phyloP scores from a whole-genome alignment of 1,284 basidiomycete genomes.

The Hemileia vastatrix region DNA sequence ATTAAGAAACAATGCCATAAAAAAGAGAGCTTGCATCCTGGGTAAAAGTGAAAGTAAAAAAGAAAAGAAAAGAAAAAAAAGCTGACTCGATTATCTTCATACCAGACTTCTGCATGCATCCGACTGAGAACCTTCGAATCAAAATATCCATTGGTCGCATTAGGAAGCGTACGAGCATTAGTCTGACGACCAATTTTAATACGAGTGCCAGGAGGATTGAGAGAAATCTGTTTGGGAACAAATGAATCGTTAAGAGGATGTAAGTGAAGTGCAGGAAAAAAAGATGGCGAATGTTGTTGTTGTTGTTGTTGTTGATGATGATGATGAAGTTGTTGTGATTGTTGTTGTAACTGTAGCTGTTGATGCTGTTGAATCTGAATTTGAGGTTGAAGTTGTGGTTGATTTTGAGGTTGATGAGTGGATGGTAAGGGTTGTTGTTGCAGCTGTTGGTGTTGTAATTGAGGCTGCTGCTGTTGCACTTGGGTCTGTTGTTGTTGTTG shows the following conservation, averaged over 20 bases:
- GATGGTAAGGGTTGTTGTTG: neutral
- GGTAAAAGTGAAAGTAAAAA: no score
- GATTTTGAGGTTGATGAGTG: no score
- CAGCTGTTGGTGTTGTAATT: neutral
- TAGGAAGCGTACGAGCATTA: constrained; percentile 88
- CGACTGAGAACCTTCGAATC: constrained; percentile 92
- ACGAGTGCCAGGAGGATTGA: constrained; percentile 57
- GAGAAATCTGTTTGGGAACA: constrained; percentile 85
- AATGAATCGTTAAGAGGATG: constrained; percentile 96
- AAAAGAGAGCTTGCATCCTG: no score
- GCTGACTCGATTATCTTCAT: constrained; percentile 69
- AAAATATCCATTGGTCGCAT: constrained; percentile 91
- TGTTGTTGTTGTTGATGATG: constrained; percentile 21
- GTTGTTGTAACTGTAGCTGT: constrained; percentile 6
- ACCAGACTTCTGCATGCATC: constrained; percentile 97
- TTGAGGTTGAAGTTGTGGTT: constrained; percentile 6
- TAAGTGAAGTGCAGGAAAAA: constrained; percentile 59
- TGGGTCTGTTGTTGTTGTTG: no score
- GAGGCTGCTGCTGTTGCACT: constrained; percentile 9
- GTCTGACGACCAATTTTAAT: constrained; percentile 97
- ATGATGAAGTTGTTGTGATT: neutral
- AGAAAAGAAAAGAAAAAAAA: neutral
- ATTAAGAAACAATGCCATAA: constrained; percentile 21
- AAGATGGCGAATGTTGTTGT: constrained; percentile 23
- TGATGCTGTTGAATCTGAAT: constrained; percentile 11